A percentile compares a stretch with the other conserved stretches of the same genome.
phyloP scores from a whole-genome alignment of 805 yeast genomes.

The Metschnikowia peoriensis region DNA sequence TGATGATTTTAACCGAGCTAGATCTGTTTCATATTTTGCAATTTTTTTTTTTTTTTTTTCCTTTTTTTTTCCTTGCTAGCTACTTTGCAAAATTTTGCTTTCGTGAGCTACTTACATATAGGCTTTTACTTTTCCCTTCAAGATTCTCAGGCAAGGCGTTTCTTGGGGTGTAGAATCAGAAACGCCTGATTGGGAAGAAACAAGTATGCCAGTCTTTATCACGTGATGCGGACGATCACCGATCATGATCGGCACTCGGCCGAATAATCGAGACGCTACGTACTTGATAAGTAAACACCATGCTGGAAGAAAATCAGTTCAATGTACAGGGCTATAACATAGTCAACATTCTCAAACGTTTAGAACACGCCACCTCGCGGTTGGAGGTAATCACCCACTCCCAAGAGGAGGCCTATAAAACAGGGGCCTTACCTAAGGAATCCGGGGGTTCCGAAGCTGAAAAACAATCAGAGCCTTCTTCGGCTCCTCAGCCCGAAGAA shows the following conservation, averaged over 20 bases:
- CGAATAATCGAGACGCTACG: slow-evolving; percentile 3
- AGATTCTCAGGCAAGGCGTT: no score
- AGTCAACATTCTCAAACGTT: slow-evolving; percentile 66
- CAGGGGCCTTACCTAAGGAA: slow-evolving; percentile 7
- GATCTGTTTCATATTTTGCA: no score
- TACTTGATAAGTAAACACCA: slow-evolving; percentile 17
- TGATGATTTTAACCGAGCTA: no score
- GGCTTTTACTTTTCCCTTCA: no score
- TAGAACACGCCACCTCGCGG: slow-evolving; percentile 92
- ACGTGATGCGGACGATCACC: slow-evolving; percentile 1
- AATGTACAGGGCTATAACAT: slow-evolving; percentile 82
- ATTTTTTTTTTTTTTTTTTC: no score
- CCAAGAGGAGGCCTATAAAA: slow-evolving; percentile 57
- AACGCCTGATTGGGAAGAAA: neutral
- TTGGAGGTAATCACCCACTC: slow-evolving; percentile 83
- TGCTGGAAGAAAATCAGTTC: slow-evolving; percentile 44
- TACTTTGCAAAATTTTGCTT: no score
- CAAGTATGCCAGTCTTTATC: neutral
- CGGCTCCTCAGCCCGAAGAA: slow-evolving; percentile 9
- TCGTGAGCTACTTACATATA: no score
- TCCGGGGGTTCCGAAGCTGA: neutral
- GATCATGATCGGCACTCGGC: neutral
- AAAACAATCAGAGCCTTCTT: neutral
- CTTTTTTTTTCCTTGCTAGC: no score
- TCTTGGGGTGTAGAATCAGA: neutral